Conservation (phyloP, 2,329 filamentous ascomycete genomes). For the Huntiella savannae region DNA sequence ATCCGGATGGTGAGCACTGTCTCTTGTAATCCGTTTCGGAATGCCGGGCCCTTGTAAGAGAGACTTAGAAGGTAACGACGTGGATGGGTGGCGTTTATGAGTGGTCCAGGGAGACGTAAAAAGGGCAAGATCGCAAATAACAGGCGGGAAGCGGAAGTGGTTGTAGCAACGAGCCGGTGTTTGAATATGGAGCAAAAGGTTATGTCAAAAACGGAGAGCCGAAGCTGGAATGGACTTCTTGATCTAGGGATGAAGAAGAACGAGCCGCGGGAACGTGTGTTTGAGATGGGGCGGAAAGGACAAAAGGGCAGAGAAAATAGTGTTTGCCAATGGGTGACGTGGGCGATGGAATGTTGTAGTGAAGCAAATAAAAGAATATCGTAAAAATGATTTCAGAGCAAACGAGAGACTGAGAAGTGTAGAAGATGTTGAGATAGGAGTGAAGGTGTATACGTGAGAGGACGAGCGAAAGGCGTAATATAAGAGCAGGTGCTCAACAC, state of each 20-base stretch:
- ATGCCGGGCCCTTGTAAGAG: slow-evolving; percentile 3
- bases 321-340: background rate
- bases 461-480: background rate
- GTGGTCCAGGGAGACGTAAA: background rate
- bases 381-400: background rate
- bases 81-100: background rate
- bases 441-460: background rate
- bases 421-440: background rate
- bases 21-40: slow-evolving; percentile 2
- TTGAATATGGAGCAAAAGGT: no score
- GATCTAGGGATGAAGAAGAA: background rate
- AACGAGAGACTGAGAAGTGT: background rate
- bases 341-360: background rate
- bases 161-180: no score
- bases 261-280: no score
- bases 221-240: slow-evolving; percentile 2
- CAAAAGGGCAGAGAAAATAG: background rate
- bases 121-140: background rate
- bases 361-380: background rate
- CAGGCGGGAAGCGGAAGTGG: no score
- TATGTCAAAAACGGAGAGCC: background rate
- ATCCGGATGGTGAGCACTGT: background rate
- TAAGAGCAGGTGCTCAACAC: no score
- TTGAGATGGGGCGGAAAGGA: background rate
- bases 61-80: background rate